Evolutionary conservation across 169 alveolate genomes (phyloP).

Genomic region (Cryptosporidium parvum): DNA sequence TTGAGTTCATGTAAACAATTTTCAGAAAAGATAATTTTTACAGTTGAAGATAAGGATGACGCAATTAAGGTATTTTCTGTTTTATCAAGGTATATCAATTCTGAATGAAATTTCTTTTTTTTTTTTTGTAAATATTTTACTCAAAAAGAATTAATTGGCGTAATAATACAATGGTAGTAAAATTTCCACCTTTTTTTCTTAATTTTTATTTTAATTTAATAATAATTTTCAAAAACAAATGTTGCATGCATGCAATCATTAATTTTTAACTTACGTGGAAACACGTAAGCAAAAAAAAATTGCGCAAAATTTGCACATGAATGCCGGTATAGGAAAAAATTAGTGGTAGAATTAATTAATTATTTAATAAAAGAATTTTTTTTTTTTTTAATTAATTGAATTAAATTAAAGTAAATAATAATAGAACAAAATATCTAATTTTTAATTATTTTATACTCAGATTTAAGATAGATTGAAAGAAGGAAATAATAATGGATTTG

Average conservation of each 20-base stretch:
- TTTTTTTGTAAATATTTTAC: not conserved
- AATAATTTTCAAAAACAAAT: not conserved
- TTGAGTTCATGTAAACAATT: slow-evolving; percentile 29
- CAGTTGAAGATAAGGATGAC: slow-evolving; percentile 17
- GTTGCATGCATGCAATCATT: not conserved
- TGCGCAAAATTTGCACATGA: slow-evolving; percentile 17
- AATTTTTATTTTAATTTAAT: not conserved
- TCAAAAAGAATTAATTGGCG: not conserved
- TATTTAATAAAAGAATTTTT: not conserved
- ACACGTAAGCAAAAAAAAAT: not conserved
- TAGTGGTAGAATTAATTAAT: not conserved
- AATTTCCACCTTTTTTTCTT: not conserved
- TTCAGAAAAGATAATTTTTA: slow-evolving; percentile 36
- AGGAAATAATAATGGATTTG: not conserved
- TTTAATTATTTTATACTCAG: too few species aligned
- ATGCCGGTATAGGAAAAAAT: slow-evolving; percentile 4
- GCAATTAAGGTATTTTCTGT: slow-evolving; percentile 39
- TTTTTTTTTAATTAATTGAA: not conserved
- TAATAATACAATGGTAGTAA: not conserved
- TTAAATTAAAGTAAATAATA: not conserved
- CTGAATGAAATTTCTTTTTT: not conserved
- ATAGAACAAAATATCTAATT: too few species aligned
- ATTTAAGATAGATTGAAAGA: not conserved
- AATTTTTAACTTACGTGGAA: not conserved
- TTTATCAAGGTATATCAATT: slow-evolving; percentile 19